phyloP scores from a whole-genome alignment of 2,329 filamentous ascomycete genomes.

The Pseudogymnoascus sp. region DNA sequence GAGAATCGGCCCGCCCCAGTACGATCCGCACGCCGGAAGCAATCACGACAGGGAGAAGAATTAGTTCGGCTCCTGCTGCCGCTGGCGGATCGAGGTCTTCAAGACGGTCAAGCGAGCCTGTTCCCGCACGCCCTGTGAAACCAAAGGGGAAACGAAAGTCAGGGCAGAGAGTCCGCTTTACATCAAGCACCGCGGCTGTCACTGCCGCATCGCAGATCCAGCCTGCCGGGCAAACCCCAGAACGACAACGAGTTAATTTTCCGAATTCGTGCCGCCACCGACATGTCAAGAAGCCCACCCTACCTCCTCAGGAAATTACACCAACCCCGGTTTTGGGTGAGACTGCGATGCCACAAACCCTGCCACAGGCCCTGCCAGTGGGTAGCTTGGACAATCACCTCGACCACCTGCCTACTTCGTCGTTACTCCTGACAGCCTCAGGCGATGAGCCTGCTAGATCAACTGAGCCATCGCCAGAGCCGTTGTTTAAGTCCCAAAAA shows the following conservation, averaged over 20 bases:
- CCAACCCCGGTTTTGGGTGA: neutral
- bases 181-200: neutral
- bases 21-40: neutral
- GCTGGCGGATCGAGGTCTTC: neutral
- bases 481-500: neutral
- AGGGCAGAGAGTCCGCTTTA: slow-evolving; percentile 3
- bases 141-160: slow-evolving; percentile 3
- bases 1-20: neutral
- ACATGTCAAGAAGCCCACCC: neutral
- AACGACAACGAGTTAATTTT: neutral
- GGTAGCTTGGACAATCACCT: neutral
- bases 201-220: neutral
- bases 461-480: neutral
- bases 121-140: neutral
- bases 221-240: neutral
- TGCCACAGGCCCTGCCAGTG: neutral
- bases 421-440: neutral
- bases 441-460: neutral
- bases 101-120: neutral
- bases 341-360: neutral
- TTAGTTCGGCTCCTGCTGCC: neutral
- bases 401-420: neutral
- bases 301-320: neutral
- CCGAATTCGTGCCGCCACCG: neutral
- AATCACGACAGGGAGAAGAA: neutral